Evolutionary conservation across 2,329 filamentous ascomycete species (phyloP), one percentile per base, ranked within the genome.

Genomic region (Penicillium sp.): DNA sequence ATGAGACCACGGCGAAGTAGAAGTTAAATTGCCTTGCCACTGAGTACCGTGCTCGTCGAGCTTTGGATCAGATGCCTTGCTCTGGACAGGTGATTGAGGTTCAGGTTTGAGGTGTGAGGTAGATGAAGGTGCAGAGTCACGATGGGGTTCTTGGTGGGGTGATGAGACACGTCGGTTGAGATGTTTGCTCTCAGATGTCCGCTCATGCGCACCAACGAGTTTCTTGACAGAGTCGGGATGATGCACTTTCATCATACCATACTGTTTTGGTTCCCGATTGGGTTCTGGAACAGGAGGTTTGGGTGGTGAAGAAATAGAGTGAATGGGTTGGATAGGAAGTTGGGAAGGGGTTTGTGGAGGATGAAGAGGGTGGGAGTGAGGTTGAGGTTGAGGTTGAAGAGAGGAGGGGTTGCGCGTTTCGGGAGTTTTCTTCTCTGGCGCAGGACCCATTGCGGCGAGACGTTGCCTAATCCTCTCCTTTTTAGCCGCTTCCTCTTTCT

Each of bases 201-300:
- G 72, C 41, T 77, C 72, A 57, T 68, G 70, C 27, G 71, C 69
- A 45, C 71, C 66, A 44, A 73, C 70, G 41, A 78, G 63, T 64
- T 76, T 79, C 65, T 78, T 79, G 29, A 83, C 79, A 6, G 79
- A 73, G 56, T 84, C 81, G 29, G 82, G 76, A 63, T 82, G 81
- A 66, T 85, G 82, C 10, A 85, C 79, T 69, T 84, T 85, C 79
- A 85, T 85, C 80, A 85, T 80, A 43, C 83, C 83, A 70, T 84
- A 85, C 65, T 85, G 83, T 57, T 82, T 82, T 25, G 83, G 79
- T 60, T 81, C 82, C 33, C 82, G 82, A 53, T 79, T 81, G 15
- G 82, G 80, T 54, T 82, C 80, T 8, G 82, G 82, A 27, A 84
- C 78, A 36, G 82, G 83, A 38, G 82, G 82, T 63, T 85, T 85